phyloP scores from a whole-genome alignment of 108 stramenopile genomes.

The Fistulifera solaris region DNA sequence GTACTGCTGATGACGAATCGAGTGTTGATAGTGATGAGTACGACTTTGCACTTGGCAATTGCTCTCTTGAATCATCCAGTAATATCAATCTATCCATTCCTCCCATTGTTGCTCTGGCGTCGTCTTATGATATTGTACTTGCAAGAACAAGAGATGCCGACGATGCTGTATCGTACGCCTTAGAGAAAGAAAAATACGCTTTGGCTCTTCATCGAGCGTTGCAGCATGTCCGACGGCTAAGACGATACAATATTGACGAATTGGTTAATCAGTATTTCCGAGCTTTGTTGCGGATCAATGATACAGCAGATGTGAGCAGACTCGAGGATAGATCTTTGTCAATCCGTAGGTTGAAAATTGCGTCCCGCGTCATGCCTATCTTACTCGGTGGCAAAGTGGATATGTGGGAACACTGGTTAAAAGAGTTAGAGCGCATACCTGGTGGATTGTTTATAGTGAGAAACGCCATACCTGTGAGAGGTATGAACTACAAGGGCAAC shows the following conservation, averaged over 20 bases:
- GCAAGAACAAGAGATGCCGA: slow-evolving; percentile 54
- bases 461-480: slow-evolving; percentile 60
- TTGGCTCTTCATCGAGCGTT: slow-evolving; percentile 53
- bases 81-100: slow-evolving; percentile 9
- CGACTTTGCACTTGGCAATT: slow-evolving; percentile 33
- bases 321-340: slow-evolving; percentile 22
- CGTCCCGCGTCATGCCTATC: slow-evolving; percentile 53
- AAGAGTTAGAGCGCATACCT: slow-evolving; percentile 48
- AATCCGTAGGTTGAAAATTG: slow-evolving; percentile 55
- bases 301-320: not conserved
- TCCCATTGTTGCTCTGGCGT: slow-evolving; percentile 48
- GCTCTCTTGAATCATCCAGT: slow-evolving; percentile 15
- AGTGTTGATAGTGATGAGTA: slow-evolving; percentile 73
- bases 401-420: slow-evolving; percentile 65
- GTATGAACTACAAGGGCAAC: too few species aligned
- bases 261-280: slow-evolving; percentile 51
- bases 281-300: slow-evolving; percentile 35
- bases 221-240: slow-evolving; percentile 37
- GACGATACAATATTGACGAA: slow-evolving; percentile 38
- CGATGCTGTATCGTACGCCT: slow-evolving; percentile 60
- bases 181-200: slow-evolving; percentile 33
- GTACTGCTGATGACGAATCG: slow-evolving; percentile 21
- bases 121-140: slow-evolving; percentile 34
- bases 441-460: slow-evolving; percentile 62
- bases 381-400: slow-evolving; percentile 54